Conservation (phyloP, 306 rosid genomes). For the Prunus campanulata region DNA sequence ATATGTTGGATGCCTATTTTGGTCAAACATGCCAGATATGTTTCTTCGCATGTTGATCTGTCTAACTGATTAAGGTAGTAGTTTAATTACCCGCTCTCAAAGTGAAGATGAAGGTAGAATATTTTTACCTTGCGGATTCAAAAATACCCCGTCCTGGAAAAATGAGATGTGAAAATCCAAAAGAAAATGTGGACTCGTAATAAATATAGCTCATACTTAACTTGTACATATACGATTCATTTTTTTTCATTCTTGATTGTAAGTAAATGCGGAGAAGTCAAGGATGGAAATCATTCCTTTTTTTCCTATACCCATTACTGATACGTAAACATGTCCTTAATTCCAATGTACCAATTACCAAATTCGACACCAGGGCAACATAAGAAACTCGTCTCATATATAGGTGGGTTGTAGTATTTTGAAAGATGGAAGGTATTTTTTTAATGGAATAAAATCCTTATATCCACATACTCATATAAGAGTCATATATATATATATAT, state of each 20-base stretch:
- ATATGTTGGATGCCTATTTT: background rate
- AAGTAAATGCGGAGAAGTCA: too few relatives aligned
- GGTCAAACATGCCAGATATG: background rate
- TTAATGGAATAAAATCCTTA: background rate
- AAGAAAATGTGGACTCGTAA: too few relatives aligned
- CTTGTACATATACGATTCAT: too few relatives aligned
- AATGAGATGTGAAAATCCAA: too few relatives aligned
- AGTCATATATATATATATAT: background rate
- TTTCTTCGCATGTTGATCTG: background rate
- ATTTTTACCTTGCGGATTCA: too few relatives aligned
- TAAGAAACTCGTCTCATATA: background rate
- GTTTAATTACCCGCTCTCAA: background rate
- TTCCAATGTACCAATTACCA: too few relatives aligned
- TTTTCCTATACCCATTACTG: too few relatives aligned
- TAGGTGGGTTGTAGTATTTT: background rate
- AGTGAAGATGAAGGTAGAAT: background rate
- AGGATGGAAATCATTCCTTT: too few relatives aligned
- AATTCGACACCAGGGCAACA: background rate
- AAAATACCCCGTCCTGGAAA: too few relatives aligned
- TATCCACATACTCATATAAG: background rate
- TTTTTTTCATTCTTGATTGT: too few relatives aligned
- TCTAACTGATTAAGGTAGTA: background rate
- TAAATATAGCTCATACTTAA: too few relatives aligned
- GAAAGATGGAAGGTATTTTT: background rate
- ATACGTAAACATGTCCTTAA: too few relatives aligned